Evolutionary conservation across 2,329 filamentous ascomycete genomes (phyloP).

Genomic region (Catunica adiposa): DNA sequence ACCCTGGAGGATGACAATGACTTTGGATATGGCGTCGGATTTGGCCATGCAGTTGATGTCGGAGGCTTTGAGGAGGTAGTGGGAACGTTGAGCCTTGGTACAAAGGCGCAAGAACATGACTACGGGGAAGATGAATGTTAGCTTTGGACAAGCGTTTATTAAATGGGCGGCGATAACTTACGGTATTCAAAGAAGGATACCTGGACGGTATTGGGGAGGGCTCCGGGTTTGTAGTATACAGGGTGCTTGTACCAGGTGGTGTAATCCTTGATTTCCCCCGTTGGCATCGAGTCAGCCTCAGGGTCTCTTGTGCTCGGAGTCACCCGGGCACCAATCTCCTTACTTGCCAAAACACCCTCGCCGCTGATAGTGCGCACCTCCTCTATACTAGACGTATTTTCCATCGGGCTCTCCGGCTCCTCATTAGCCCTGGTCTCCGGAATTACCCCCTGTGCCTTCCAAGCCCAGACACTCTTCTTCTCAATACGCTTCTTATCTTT

Average conservation of each 20-base stretch:
- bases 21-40: slow-evolving; percentile 21
- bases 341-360: no score
- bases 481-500: no score
- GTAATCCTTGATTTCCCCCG: neutral
- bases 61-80: slow-evolving; percentile 11
- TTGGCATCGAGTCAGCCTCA: neutral
- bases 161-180: neutral
- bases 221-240: no score
- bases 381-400: no score
- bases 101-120: neutral
- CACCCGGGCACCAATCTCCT: no score
- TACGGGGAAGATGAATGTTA: no score
- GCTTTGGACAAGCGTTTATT: neutral
- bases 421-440: no score
- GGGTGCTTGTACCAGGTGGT: no score
- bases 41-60: slow-evolving; percentile 24
- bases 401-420: no score
- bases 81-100: neutral
- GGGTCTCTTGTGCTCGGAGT: neutral
- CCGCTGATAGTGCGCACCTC: no score
- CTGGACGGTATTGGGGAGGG: neutral
- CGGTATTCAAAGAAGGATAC: neutral
- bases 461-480: no score
- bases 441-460: no score
- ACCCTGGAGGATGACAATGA: slow-evolving; percentile 23